Conservation (phyloP, 148 eudicot species). For the Rhododendron mucronatum region DNA sequence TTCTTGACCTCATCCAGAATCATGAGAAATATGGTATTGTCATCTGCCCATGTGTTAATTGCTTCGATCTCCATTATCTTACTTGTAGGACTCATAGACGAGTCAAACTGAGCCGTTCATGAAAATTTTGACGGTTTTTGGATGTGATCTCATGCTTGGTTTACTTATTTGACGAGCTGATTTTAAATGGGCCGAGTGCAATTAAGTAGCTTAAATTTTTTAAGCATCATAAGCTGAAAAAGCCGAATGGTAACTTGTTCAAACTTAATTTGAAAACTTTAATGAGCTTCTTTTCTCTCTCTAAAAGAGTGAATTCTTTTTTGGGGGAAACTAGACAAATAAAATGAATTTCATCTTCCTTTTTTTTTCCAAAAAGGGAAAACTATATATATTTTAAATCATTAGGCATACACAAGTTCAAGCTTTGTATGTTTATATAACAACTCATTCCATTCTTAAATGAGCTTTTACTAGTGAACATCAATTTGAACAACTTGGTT, state of each 20-base stretch:
- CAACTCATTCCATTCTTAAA: not conserved
- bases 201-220: not conserved
- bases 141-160: not conserved
- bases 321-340: too few species aligned
- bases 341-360: too few species aligned
- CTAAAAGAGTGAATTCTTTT: too few species aligned
- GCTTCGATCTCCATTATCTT: not conserved
- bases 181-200: not conserved
- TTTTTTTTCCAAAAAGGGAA: too few species aligned
- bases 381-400: too few species aligned
- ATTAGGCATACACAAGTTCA: too few species aligned
- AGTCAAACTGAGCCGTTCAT: not conserved
- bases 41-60: not conserved
- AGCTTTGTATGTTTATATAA: not conserved
- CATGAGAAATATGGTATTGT: constrained; percentile 44
- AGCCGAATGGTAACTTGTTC: not conserved
- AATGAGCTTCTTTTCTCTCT: not conserved
- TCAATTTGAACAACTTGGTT: not conserved
- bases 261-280: not conserved
- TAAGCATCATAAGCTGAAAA: not conserved
- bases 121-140: not conserved
- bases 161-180: not conserved
- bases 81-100: not conserved
- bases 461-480: not conserved
- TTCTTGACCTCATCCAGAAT: constrained; percentile 41